Base-by-base conservation (phyloP, 768 basidiomycete species). In the Pleurotus eryngii region DNA sequence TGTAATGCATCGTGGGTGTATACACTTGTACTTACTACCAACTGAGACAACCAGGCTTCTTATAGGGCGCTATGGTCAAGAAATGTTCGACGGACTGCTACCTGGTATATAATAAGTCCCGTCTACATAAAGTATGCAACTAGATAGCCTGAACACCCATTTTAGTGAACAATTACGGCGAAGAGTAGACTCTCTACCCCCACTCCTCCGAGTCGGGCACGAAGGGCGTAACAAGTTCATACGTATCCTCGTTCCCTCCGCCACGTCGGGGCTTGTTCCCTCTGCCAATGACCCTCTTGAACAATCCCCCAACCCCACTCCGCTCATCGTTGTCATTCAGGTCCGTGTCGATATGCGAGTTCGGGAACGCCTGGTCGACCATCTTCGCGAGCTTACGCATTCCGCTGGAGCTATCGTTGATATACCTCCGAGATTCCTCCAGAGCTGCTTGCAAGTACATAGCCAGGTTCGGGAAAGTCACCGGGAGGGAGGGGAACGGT, bases 221-320 rank as follows among this genome's bases (percentile, higher is more conserved):
- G 69, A 92, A 92, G 1, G 90, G 90, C 14, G 90, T 92, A 56
- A 92, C 89, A 9, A 91, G 78, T 42, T 90, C 87, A 60, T 87
- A 92, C 7, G 85, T 87, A 58, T 92, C 89, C 62, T 89, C 88
- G 65, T 92, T 92, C 45, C 80, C 77, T 48, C 81, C 76, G 4
- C 81, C 67, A 64, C 72, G 80, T 18, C 69, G 71, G 22, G 72
- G 67, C 62, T 73, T 81, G 55, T 67, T 73, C 53, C 69, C 74
- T 59, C 74, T 77, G 63, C 71, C 84, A 64, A 89, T 85, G 14
- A 89, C 79, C 42, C 83, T 81, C 68, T 82, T 84, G 63, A 88
- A 76, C 60, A 85, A 73, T 40, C 79, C 79, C 12, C 80, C 77
- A 39, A 84, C 74, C 20, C 78, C 74, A 22, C 61, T 43, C 1